A percentile compares a stretch with the other conserved stretches of the same genome.
These are phyloP conservation scores for Angophora floribunda DNA, from an alignment of 345 rosid species.

Conservation along the genomic window DNA sequence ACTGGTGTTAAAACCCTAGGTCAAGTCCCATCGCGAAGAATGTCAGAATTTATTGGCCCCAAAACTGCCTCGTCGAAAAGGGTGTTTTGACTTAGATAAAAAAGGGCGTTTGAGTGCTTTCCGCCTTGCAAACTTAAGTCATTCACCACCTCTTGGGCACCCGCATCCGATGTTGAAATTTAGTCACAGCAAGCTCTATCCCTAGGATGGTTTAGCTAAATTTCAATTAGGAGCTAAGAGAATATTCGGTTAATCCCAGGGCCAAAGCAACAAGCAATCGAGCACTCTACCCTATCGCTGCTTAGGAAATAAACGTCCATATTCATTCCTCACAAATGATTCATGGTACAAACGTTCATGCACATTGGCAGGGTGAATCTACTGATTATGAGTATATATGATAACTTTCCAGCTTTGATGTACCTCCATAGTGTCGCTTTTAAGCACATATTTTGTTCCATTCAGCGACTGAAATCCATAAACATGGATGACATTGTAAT, in stretches of 20 bases:
- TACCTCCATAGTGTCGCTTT: neutral
- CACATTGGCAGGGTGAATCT: neutral
- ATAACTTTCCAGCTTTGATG: neutral
- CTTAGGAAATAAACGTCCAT: neutral
- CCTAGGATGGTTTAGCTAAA: neutral
- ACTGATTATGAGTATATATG: neutral
- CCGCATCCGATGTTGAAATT: neutral
- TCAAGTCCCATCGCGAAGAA: neutral
- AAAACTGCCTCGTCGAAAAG: neutral
- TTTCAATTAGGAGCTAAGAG: neutral
- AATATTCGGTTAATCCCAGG: neutral
- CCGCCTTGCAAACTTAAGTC: neutral
- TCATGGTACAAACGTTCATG: neutral
- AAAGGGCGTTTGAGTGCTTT: neutral
- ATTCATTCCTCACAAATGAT: neutral
- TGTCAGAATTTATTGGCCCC: neutral
- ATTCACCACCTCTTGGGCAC: neutral
- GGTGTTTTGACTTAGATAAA: neutral
- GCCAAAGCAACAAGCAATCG: neutral
- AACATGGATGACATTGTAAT: neutral
- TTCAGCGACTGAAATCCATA: neutral
- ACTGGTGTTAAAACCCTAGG: neutral
- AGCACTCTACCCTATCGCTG: neutral
- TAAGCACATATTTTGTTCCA: neutral
- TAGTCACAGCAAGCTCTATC: neutral